Evolutionary conservation across 768 basidiomycete species (phyloP).

Genomic region (Myochromella boudieri): DNA sequence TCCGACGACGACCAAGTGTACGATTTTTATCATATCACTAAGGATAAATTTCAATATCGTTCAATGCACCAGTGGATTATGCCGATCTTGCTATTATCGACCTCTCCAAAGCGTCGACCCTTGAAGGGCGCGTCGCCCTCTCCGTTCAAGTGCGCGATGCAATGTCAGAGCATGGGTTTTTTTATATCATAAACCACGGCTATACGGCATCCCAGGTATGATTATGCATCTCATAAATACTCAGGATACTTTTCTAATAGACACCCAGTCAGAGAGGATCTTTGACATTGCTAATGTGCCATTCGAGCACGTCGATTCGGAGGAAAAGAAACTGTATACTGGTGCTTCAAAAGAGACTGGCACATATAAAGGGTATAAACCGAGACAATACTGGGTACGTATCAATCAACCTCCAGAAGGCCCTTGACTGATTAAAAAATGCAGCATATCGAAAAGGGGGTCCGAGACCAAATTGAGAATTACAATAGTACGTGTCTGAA

Average conservation of each 20-base stretch:
- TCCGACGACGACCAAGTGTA: slow-evolving; percentile 26
- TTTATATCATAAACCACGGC: slow-evolving; percentile 50
- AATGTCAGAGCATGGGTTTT: slow-evolving; percentile 43
- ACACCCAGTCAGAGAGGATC: slow-evolving; percentile 37
- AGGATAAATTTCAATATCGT: background rate
- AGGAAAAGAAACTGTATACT: slow-evolving; percentile 41
- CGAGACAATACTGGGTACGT: slow-evolving; percentile 48
- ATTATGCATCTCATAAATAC: background rate
- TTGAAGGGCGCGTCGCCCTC: slow-evolving; percentile 36
- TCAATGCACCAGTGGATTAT: slow-evolving; percentile 27
- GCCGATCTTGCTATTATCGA: slow-evolving; percentile 57
- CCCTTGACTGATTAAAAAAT: background rate
- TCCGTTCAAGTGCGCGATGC: slow-evolving; percentile 44
- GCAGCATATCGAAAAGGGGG: slow-evolving; percentile 61
- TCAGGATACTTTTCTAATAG: background rate
- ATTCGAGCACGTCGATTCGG: slow-evolving; percentile 36
- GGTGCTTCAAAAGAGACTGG: slow-evolving; percentile 42
- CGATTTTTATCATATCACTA: slow-evolving; percentile 11
- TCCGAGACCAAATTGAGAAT: slow-evolving; percentile 61
- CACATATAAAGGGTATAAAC: slow-evolving; percentile 55
- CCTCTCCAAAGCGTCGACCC: slow-evolving; percentile 37
- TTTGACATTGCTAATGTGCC: slow-evolving; percentile 49
- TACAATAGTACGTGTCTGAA: slow-evolving; percentile 53
- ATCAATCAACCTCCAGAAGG: background rate
- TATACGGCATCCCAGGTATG: slow-evolving; percentile 39